phyloP scores from a whole-genome alignment of 2,329 filamentous ascomycete species.

The Claviceps citrina region DNA sequence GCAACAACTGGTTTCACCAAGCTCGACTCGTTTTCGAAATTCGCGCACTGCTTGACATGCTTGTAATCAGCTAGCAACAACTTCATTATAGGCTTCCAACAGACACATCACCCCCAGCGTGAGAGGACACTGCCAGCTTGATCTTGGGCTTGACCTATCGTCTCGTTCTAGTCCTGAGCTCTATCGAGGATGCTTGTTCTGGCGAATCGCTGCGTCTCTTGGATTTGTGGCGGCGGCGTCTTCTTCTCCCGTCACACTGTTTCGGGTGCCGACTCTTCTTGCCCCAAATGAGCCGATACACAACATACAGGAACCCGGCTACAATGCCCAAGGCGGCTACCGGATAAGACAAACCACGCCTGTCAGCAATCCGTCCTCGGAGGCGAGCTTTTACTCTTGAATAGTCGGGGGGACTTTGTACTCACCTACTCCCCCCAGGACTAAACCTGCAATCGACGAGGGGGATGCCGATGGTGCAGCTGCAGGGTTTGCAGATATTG shows the following conservation, averaged over 20 bases:
- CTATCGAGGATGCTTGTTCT: not conserved
- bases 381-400: not conserved
- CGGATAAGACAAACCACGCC: not conserved
- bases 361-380: not conserved
- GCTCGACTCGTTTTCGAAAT: not conserved
- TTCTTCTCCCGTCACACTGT: not conserved
- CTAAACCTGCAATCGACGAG: constrained; percentile 4
- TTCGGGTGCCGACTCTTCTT: not conserved
- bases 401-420: not conserved
- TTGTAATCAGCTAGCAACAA: not conserved
- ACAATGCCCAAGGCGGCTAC: constrained; percentile 2
- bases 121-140: not conserved
- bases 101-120: not conserved
- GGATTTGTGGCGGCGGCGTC: not conserved
- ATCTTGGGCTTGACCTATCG: not conserved
- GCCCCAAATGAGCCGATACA: not conserved
- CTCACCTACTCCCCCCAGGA: constrained; percentile 8
- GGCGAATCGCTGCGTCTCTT: not conserved
- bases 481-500: not conserved
- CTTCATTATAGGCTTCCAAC: not conserved
- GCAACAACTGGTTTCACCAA: not conserved
- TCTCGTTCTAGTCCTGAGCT: not conserved
- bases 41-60: not conserved
- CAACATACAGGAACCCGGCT: not conserved
- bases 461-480: not conserved